These are phyloP conservation scores for Roridomyces roridus DNA, from an alignment of 768 basidiomycete species.

Conservation along the genomic window DNA sequence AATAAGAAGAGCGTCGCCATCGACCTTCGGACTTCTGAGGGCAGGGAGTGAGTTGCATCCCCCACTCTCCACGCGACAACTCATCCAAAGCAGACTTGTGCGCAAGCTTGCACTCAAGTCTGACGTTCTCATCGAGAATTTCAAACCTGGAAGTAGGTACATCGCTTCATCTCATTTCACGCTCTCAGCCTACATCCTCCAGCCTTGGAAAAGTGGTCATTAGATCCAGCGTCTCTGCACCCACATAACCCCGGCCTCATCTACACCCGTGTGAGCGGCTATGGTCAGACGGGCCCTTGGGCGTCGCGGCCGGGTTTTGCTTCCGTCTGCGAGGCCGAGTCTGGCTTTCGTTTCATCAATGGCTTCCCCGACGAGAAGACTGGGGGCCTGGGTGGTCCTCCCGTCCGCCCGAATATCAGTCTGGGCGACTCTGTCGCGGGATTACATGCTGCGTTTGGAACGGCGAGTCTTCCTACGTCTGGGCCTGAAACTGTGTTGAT, in stretches of 20 bases:
- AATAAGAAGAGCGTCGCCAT: conserved; percentile 81
- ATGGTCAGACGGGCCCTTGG: conserved; percentile 80
- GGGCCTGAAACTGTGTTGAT: not conserved
- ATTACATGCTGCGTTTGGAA: conserved; percentile 75
- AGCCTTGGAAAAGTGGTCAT: conserved; percentile 76
- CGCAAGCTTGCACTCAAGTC: conserved; percentile 64
- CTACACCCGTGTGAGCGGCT: conserved; percentile 86
- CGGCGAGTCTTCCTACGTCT: conserved; percentile 45
- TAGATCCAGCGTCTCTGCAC: conserved; percentile 63
- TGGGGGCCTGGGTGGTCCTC: conserved; percentile 62
- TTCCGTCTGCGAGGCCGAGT: conserved; percentile 78
- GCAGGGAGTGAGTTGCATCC: conserved; percentile 46
- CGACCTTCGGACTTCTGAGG: conserved; percentile 63
- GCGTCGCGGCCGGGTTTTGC: conserved; percentile 73
- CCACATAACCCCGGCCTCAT: conserved; percentile 88
- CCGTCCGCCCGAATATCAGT: conserved; percentile 75
- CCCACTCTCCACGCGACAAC: not conserved
- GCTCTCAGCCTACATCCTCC: not conserved
- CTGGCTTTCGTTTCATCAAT: conserved; percentile 77
- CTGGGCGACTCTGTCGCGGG: conserved; percentile 77
- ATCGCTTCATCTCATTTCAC: not conserved
- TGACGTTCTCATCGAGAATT: conserved; percentile 75
- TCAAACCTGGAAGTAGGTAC: conserved; percentile 77
- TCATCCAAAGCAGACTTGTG: conserved; percentile 52
- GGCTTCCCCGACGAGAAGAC: conserved; percentile 63